Percentiles rank a stretch among this genome's conserved stretches.
These are phyloP conservation scores for Neocallimastix lanati DNA, from an alignment of 192 early-diverging fungal genomes.

Conservation along the genomic window DNA sequence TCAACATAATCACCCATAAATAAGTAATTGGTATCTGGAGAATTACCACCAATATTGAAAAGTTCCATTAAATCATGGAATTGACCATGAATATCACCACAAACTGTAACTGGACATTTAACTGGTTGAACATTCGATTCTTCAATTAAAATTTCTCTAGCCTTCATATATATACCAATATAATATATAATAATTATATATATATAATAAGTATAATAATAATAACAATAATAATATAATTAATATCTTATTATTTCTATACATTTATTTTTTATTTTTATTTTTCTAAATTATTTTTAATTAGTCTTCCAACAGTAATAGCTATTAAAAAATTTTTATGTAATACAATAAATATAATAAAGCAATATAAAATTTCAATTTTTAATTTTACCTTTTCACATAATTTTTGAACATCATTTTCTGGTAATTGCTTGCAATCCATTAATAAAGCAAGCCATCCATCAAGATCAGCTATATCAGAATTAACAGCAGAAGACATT, in stretches of 20 bases:
- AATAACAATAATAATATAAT: too few relatives aligned
- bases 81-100: conserved; percentile 99
- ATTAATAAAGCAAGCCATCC: conserved; percentile 76
- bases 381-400: conserved; percentile 95
- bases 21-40: conserved; percentile 92
- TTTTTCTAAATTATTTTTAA: too few relatives aligned
- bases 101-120: conserved; percentile 93
- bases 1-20: conserved; percentile 99
- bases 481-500: conserved; percentile 3
- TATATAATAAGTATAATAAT: too few relatives aligned
- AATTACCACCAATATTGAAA: conserved; percentile 89
- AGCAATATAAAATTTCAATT: too few relatives aligned
- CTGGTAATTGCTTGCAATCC: conserved; percentile 87
- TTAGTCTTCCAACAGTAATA: too few relatives aligned
- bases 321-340: too few relatives aligned
- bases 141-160: conserved; percentile 85
- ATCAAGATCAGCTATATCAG: conserved; percentile 76
- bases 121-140: conserved; percentile 97
- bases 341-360: too few relatives aligned
- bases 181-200: too few relatives aligned
- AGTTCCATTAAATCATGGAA: conserved; percentile 95
- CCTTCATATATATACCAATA: too few relatives aligned
- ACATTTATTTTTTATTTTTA: too few relatives aligned
- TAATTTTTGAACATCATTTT: conserved; percentile 83
- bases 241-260: too few relatives aligned